Conservation (phyloP, 2,329 filamentous ascomycete genomes). For the Pseudovirgaria hyperparasitica region DNA sequence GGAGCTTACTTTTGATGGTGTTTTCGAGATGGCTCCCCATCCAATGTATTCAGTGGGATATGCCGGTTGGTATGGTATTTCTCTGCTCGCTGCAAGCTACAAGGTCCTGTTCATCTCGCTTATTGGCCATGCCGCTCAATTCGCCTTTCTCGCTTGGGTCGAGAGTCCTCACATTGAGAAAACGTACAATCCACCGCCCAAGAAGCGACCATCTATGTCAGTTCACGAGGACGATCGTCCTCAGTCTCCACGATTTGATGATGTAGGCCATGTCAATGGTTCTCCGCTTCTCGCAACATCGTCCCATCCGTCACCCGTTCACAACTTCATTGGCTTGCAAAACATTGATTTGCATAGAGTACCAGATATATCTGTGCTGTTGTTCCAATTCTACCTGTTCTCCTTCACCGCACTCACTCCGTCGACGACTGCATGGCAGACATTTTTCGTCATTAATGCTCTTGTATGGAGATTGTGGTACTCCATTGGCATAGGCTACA, state of each 20-base stretch:
- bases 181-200: slow-evolving; percentile 83
- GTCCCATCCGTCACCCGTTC: slow-evolving; percentile 53
- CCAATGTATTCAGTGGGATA: slow-evolving; percentile 99
- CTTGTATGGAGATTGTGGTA: slow-evolving; percentile 84
- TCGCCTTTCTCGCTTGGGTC: slow-evolving; percentile 79
- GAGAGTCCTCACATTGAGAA: slow-evolving; percentile 98
- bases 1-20: slow-evolving; percentile 93
- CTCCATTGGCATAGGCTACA: slow-evolving; percentile 70
- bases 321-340: slow-evolving; percentile 68
- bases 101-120: slow-evolving; percentile 96
- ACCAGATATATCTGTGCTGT: slow-evolving; percentile 67
- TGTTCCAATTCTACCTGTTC: slow-evolving; percentile 65
- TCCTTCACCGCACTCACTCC: slow-evolving; percentile 65
- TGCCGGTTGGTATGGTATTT: slow-evolving; percentile 95
- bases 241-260: slow-evolving; percentile 20
- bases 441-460: slow-evolving; percentile 70
- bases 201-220: slow-evolving; percentile 36
- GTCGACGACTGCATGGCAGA: slow-evolving; percentile 60
- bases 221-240: slow-evolving; percentile 26
- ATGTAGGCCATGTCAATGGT: slow-evolving; percentile 23
- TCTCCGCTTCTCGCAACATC: slow-evolving; percentile 28
- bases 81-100: slow-evolving; percentile 95
- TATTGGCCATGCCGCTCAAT: slow-evolving; percentile 83
- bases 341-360: slow-evolving; percentile 84
- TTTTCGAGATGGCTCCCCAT: slow-evolving; percentile 97